A percentile compares a stretch with the other conserved stretches of the same genome.
Conservation (phyloP, 208 protist genomes). For the Trypanosoma brucei region DNA sequence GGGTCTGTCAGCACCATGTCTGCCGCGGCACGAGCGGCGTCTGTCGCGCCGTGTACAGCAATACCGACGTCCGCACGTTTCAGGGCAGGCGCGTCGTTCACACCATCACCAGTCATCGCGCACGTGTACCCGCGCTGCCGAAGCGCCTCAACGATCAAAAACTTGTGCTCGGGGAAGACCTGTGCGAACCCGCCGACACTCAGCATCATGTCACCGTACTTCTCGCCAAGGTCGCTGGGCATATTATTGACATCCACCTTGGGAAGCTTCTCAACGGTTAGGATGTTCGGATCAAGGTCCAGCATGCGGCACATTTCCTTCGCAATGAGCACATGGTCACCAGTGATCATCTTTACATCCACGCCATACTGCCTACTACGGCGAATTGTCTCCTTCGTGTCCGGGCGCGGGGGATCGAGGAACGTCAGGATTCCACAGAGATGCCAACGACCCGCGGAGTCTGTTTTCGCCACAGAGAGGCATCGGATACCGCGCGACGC, state of each 20-base stretch:
- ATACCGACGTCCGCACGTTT: slow-evolving; percentile 96
- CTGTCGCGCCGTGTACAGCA: slow-evolving; percentile 92
- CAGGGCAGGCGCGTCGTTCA: slow-evolving; percentile 94
- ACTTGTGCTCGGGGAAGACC: slow-evolving; percentile 95
- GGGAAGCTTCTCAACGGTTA: slow-evolving; percentile 28
- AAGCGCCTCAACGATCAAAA: slow-evolving; percentile 90
- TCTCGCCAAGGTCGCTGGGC: slow-evolving; percentile 52
- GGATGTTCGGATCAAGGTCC: slow-evolving; percentile 81
- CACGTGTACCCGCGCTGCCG: slow-evolving; percentile 85
- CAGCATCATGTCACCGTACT: slow-evolving; percentile 64
- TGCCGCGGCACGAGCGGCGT: slow-evolving; percentile 88
- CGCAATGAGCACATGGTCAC: slow-evolving; percentile 90
- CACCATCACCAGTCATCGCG: slow-evolving; percentile 97
- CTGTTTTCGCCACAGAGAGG: slow-evolving; percentile 60
- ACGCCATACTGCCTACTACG: slow-evolving; percentile 84
- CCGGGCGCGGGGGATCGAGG: slow-evolving; percentile 89
- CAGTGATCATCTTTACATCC: slow-evolving; percentile 95
- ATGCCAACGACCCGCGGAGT: slow-evolving; percentile 58
- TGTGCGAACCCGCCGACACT: slow-evolving; percentile 88
- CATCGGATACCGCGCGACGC: slow-evolving; percentile 68
- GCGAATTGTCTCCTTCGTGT: slow-evolving; percentile 87
- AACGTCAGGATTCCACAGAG: slow-evolving; percentile 88
- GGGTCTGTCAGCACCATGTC: slow-evolving; percentile 94
- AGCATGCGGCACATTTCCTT: slow-evolving; percentile 91
- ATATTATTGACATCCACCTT: slow-evolving; percentile 31